Base-by-base conservation (phyloP, 805 yeast genomes). In the Teunomyces cretensis region DNA sequence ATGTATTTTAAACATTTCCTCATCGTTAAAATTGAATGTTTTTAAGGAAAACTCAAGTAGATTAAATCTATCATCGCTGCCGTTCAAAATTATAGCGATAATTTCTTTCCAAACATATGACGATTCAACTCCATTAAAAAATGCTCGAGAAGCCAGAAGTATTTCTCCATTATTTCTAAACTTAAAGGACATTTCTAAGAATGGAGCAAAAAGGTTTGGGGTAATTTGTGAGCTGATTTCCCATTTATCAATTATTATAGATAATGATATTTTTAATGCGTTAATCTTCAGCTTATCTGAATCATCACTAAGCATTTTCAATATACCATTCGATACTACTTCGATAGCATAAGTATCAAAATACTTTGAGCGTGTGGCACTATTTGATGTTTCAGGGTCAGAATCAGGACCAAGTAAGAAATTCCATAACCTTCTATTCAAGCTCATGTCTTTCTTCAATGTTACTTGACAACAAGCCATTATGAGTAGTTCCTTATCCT, bases 361-460 rank as follows among this genome's bases (percentile, higher is more conserved):
- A 58, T 84, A 91, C 27, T 73, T 74, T 4, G 76, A 61, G 45
- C 82, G 62, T 6, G 27, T 12, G 70, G 49, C 17, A 64, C 47
- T 28, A 13, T 17, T 16, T 17, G 41, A 31, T 5, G 17, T n/a
- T n/a, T 43, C 41, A 12, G 41, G 32, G 38, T 43, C 30, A 14
- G 46, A 12, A 13, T 83, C 89, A 1, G 96, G 94, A 0, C 98
- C 97, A 24, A 92, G 64, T 6, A 94, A 68, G 96, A 97, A 94
- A 47, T 78, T 83, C 97, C 98, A 91, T 15, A 94, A 73, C 55
- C 99, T 77, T 64, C 99, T 76, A 62, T 94, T 94, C 47, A 94
- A 74, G 7, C 97, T 89, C 97, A 94, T 89, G 63, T 94, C 99
- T 54, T 83, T 84, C 37, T 85, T 80, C 36, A 89, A 68, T 2